Evolutionary conservation across 768 basidiomycete species (phyloP).

Genomic region (Rhizopogon rudus): DNA sequence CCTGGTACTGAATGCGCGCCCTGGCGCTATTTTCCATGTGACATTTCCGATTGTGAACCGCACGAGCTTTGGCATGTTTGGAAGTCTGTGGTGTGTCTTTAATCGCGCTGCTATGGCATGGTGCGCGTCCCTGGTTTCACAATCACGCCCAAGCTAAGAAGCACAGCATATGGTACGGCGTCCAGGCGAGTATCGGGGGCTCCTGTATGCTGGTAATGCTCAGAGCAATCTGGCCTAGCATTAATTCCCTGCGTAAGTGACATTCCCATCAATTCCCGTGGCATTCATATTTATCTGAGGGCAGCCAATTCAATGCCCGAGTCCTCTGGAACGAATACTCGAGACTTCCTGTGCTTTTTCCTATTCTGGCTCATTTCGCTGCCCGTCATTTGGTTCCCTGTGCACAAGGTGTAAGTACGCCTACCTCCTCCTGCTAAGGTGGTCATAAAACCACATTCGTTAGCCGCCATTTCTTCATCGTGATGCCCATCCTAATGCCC

Average conservation of each 20-base stretch:
- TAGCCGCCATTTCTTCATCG: conserved; percentile 73
- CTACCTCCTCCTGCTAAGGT: conserved; percentile 4
- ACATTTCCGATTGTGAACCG: conserved; percentile 74
- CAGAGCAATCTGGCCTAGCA: conserved; percentile 70
- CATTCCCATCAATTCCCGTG: background rate
- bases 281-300: background rate
- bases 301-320: conserved; percentile 68
- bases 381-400: conserved; percentile 78
- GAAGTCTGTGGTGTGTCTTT: conserved; percentile 75
- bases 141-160: conserved; percentile 8
- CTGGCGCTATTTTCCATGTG: conserved; percentile 72
- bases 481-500: conserved; percentile 72
- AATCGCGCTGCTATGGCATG: conserved; percentile 71
- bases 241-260: conserved; percentile 57
- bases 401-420: conserved; percentile 65
- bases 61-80: conserved; percentile 76
- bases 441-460: conserved; percentile 7
- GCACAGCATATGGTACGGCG: conserved; percentile 68
- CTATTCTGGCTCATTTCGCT: conserved; percentile 81
- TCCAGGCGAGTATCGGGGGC: conserved; percentile 81
- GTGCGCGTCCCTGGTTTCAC: conserved; percentile 33
- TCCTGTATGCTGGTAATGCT: conserved; percentile 72
- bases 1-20: conserved; percentile 72
- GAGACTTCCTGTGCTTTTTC: conserved; percentile 79
- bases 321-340: conserved; percentile 70